These are phyloP conservation scores for Zelopaecilomyces penicillatus DNA, from an alignment of 2,329 filamentous ascomycete genomes.

Conservation along the genomic window DNA sequence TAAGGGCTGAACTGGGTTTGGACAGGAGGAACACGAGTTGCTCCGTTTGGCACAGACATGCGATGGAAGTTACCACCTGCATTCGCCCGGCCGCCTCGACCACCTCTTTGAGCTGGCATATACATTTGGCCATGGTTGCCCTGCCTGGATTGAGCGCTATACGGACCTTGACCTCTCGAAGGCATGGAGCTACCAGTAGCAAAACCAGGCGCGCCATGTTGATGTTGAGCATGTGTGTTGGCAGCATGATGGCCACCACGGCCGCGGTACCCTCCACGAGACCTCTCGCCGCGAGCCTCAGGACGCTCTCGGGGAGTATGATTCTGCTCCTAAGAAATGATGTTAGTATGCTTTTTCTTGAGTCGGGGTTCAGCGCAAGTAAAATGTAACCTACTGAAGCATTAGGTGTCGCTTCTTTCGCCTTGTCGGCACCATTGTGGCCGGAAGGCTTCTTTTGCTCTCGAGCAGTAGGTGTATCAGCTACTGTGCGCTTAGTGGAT, in stretches of 20 bases:
- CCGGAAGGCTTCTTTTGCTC: conserved; percentile 39
- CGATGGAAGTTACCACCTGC: conserved; percentile 27
- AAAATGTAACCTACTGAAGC: conserved; percentile 29
- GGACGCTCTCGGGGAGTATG: conserved; percentile 22
- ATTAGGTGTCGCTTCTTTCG: conserved; percentile 30
- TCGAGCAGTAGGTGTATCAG: conserved; percentile 31
- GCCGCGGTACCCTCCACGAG: conserved; percentile 37
- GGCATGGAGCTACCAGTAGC: conserved; percentile 25
- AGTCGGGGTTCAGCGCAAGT: conserved; percentile 6
- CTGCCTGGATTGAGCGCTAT: conserved; percentile 38
- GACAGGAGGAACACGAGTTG: conserved; percentile 26
- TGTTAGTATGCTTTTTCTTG: conserved; percentile 5
- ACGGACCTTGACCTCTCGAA: conserved; percentile 28
- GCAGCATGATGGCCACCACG: conserved; percentile 35
- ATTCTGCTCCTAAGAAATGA: conserved; percentile 16
- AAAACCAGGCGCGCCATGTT: conserved; percentile 23
- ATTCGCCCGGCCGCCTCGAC: conserved; percentile 26
- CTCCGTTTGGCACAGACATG: conserved; percentile 31
- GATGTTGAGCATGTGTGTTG: conserved; percentile 27
- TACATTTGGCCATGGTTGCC: conserved; percentile 28
- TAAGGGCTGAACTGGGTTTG: conserved; percentile 28
- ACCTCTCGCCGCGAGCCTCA: conserved; percentile 32
- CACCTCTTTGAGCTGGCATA: conserved; percentile 24
- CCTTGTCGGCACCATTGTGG: conserved; percentile 27
- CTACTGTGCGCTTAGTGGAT: conserved; percentile 35